Evolutionary conservation across 805 yeast genomes (phyloP).

Genomic region (Saccharomyces kudriavzevii): DNA sequence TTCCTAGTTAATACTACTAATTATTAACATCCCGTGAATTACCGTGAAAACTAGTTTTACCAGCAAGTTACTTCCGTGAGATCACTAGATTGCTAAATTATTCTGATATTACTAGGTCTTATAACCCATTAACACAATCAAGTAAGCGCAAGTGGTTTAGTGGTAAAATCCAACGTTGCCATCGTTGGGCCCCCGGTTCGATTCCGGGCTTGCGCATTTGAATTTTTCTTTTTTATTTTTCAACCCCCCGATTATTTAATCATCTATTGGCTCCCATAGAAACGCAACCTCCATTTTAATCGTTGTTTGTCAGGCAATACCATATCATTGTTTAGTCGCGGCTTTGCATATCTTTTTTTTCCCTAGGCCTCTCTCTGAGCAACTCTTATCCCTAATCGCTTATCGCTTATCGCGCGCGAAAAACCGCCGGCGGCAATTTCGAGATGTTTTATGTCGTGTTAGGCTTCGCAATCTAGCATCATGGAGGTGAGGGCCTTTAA

Average conservation of each 20-base stretch:
- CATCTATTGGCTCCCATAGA: too few species aligned
- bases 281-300: not conserved
- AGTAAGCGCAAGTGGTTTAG: not conserved
- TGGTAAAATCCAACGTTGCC: not conserved
- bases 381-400: not conserved
- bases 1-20: too few species aligned
- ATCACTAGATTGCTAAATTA: not conserved
- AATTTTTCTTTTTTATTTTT: too few species aligned
- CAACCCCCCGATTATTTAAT: too few species aligned
- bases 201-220: not conserved
- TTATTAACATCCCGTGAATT: too few species aligned
- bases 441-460: not conserved
- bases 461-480: not conserved
- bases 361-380: not conserved
- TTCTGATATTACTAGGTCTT: too few species aligned
- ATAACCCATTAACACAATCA: not conserved
- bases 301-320: not conserved
- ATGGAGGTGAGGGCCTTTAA: not conserved
- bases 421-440: not conserved
- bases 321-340: not conserved
- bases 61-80: too few species aligned
- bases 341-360: not conserved
- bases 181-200: not conserved
- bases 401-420: not conserved
- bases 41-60: too few species aligned